Base-by-base conservation (phyloP, 352 stramenopile species). In the Phytophthora colocasiae region DNA sequence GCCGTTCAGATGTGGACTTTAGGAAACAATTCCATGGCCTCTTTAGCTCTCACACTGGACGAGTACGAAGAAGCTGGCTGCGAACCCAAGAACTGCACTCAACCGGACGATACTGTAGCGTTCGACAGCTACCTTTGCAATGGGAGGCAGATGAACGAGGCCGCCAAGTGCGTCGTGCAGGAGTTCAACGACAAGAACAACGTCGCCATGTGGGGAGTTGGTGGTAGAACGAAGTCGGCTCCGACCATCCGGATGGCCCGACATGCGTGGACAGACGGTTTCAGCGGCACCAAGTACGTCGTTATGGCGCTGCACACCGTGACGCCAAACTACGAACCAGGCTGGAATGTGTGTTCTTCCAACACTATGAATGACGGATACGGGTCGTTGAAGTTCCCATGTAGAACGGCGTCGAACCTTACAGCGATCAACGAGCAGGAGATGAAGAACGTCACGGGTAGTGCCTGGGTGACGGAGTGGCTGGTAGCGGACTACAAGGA, bases 341-440 rank as follows among this genome's bases (percentile, higher is more conserved):
- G 48, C 14, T 85, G 57, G 26, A 26, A 49, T 11, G 41, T 6
- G 0, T 85, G 76, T 19, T 44, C 57, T 8, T 14, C 17, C 31
- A 32, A 4, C 11, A n/a, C 11, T 9, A 7, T 44, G 17, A 71
- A 66, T 9, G 49, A 12, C 0, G 58, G 57, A 11, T 81, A 71
- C 45, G 53, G 71, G 10, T 78, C 73, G 11, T 10, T 80, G 12
- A 62, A 76, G 19, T 69, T 85, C 12, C 73, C 73, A 4, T 84
- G 76, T 15, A 65, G 71, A n/a, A 58, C 50, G 15, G 68, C 48
- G 1, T 27, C 54, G 8, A 64, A 58, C n/a, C 17, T 66, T 4
- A 63, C 67, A 2, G 51, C 41, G 5, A 32, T 41, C 14, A 66
- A 62, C 4, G 38, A 69, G 31, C 53, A 58, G 11, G 47, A 51